Conservation (phyloP, 2,329 filamentous ascomycete species). For the Rosellinia necatrix region DNA sequence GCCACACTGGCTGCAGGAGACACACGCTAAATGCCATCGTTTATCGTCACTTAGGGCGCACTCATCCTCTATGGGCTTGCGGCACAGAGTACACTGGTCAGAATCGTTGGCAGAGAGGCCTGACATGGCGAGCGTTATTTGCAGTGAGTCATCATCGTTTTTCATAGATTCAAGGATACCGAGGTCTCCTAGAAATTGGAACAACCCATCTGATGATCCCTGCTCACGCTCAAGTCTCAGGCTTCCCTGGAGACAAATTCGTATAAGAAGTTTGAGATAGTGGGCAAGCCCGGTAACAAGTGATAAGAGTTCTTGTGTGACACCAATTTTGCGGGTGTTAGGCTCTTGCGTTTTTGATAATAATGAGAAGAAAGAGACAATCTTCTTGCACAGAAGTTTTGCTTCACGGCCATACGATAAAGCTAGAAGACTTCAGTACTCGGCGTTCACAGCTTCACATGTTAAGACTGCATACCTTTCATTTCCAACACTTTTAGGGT, state of each 20-base stretch:
- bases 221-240: conserved; percentile 89
- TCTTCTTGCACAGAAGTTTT: conserved; percentile 99
- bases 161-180: conserved; percentile 80
- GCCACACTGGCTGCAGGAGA: conserved; percentile 71
- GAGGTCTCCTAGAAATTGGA: conserved; percentile 82
- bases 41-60: conserved; percentile 76
- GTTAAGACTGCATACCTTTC: conserved; percentile 65
- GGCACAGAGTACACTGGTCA: conserved; percentile 82
- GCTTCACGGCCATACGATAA: conserved; percentile 92
- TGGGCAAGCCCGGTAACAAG: conserved; percentile 95
- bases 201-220: conserved; percentile 72
- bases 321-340: conserved; percentile 86
- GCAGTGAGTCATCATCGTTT: conserved; percentile 69
- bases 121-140: conserved; percentile 68
- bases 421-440: conserved; percentile 53
- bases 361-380: conserved; percentile 95
- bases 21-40: conserved; percentile 83
- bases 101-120: conserved; percentile 74
- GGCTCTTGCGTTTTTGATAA: conserved; percentile 94
- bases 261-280: conserved; percentile 95
- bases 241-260: conserved; percentile 93
- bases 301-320: conserved; percentile 97
- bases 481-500: conserved; percentile 70
- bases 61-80: conserved; percentile 91
- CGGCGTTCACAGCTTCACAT: conserved; percentile 11